Conservation (phyloP, 495 filamentous ascomycete genomes). For the Penicillium canariense region DNA sequence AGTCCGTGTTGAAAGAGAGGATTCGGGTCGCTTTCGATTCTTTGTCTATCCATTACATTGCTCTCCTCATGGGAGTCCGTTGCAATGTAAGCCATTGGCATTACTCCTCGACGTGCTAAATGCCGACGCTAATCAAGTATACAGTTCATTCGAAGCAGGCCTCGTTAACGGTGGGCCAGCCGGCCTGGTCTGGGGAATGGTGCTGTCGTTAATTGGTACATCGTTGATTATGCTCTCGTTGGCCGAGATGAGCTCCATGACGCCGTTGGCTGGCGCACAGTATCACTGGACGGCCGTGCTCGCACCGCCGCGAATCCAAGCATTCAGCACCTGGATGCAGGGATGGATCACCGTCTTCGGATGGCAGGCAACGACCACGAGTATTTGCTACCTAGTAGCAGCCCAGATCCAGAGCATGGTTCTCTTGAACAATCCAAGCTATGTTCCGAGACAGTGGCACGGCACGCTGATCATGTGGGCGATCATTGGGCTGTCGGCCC, state of each 20-base stretch:
- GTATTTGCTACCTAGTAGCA: constrained; percentile 34
- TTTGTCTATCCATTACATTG: constrained; percentile 28
- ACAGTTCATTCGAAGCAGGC: constrained; percentile 16
- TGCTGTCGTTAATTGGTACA: constrained; percentile 26
- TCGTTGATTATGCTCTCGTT: constrained; percentile 25
- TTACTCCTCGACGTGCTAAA: neutral
- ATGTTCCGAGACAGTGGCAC: constrained; percentile 42
- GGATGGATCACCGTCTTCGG: constrained; percentile 39
- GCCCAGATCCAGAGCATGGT: constrained; percentile 45
- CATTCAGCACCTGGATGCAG: constrained; percentile 28
- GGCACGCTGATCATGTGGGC: constrained; percentile 47
- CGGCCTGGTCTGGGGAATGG: constrained; percentile 30
- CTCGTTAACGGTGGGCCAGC: constrained; percentile 33
- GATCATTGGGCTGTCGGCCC: constrained; percentile 24
- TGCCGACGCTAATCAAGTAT: neutral
- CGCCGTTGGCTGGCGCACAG: constrained; percentile 26
- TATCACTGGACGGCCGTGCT: constrained; percentile 31
- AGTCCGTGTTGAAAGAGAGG: constrained; percentile 17
- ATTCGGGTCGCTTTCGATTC: constrained; percentile 29
- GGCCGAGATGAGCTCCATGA: constrained; percentile 41
- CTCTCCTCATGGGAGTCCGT: constrained; percentile 30
- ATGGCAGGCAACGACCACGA: constrained; percentile 38
- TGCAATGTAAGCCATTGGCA: constrained; percentile 13
- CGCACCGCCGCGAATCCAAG: constrained; percentile 17
- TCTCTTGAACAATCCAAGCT: constrained; percentile 40